Base-by-base conservation (phyloP, 1,139 yeast genomes). In the Trichomonascaceae sp. region DNA sequence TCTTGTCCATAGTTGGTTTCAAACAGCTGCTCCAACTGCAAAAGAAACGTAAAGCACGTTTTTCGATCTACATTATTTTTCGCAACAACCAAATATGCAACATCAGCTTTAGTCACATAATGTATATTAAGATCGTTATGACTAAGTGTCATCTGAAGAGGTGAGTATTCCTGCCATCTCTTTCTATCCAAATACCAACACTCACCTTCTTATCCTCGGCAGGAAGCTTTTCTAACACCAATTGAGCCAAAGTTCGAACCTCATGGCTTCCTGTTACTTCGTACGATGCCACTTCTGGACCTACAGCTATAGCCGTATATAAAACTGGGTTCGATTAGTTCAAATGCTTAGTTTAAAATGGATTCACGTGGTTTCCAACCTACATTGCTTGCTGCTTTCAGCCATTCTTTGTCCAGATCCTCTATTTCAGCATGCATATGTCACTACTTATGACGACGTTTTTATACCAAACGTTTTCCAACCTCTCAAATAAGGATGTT, bases 61-160 rank as follows among this genome's bases (percentile, higher is more conserved):
- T 70, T 60, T 27, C 72, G 64, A 20, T 67, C 70, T 39, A 65
- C 64, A 17, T 61, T 54, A 20, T 60, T 62, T 45, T 56, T 56
- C 13, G 66, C 59, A 30, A 70, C 70, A 24, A 63, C 69, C 30
- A 69, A 51, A 55, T 60, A 70, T 8, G 70, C 66, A 15, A 70
- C 50, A 12, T 62, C 57, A 4, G 66, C 58, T 9, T 63, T 58
- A 22, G 71, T 65, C n/a, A 70, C 61, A 58, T 68, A 69, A 57
- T 71, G 74, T 19, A 69, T 67, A 18, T 66, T 62, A 51, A 65
- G 59, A 45, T 64, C 63, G 49, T 69, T 70, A 54, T 71, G 70
- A 43, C 67, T 58, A 57, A 63, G 67, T 30, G 69, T 68, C 58
- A 64, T 61, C 64, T 65, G 49, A n/a, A n/a, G n/a, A 8, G 41